A percentile compares a stretch with the other conserved stretches of the same genome.
Evolutionary conservation across 768 basidiomycete genomes (phyloP).

Genomic region (Phylloporus sp.): DNA sequence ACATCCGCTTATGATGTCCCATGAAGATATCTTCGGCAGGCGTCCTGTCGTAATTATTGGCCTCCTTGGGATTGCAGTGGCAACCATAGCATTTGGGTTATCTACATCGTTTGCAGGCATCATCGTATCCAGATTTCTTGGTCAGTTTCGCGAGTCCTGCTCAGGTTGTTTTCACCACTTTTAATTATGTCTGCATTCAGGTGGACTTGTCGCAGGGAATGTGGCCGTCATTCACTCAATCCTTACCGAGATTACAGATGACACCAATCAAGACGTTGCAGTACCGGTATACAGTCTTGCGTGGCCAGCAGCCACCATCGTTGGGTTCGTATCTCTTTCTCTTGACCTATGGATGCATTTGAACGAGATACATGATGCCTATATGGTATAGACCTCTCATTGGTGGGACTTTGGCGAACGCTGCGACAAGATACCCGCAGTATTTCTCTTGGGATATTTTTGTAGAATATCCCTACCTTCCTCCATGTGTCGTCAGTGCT

Average conservation of each 20-base stretch:
- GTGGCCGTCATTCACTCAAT: constrained; percentile 59
- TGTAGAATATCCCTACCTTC: constrained; percentile 14
- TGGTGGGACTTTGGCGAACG: constrained; percentile 20
- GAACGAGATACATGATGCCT: background rate
- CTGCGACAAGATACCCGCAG: constrained; percentile 13
- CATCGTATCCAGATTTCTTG: constrained; percentile 49
- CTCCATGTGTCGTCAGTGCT: constrained; percentile 11
- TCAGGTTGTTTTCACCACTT: background rate
- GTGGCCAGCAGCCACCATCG: constrained; percentile 53
- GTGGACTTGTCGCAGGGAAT: constrained; percentile 60
- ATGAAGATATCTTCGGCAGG: constrained; percentile 52
- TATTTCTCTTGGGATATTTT: constrained; percentile 14
- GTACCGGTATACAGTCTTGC: constrained; percentile 56
- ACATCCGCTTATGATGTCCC: background rate
- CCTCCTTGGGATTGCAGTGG: constrained; percentile 46
- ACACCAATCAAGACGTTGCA: constrained; percentile 55
- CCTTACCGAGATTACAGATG: constrained; percentile 59
- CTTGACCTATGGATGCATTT: background rate
- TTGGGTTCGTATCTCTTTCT: constrained; percentile 42
- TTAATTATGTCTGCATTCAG: constrained; percentile 24
- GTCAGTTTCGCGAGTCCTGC: constrained; percentile 28
- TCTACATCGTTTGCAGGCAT: constrained; percentile 47
- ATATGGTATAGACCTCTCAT: constrained; percentile 16
- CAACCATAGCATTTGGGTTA: constrained; percentile 52
- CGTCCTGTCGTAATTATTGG: constrained; percentile 57